phyloP scores from a whole-genome alignment of 2,329 filamentous ascomycete genomes.

The Aureobasidium namibiae region DNA sequence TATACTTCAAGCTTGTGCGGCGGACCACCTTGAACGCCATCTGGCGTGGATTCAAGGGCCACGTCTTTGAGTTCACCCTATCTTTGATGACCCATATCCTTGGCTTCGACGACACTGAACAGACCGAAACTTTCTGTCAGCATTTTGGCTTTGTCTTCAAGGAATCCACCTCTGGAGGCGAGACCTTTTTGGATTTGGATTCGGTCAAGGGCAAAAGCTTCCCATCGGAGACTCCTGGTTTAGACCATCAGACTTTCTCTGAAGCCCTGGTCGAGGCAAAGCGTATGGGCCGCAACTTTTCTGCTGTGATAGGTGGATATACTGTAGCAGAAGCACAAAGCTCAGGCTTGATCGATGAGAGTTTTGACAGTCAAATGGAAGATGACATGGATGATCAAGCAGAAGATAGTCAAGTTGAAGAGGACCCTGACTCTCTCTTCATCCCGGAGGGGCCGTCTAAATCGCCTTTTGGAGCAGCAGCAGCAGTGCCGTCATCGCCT shows the following conservation, averaged over 20 bases:
- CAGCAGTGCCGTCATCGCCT: not conserved
- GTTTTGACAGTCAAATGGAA: conserved; percentile 24
- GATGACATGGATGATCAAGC: conserved; percentile 34
- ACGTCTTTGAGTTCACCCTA: conserved; percentile 50
- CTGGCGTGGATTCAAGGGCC: conserved; percentile 40
- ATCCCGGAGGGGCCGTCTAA: conserved; percentile 25
- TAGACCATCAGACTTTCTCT: conserved; percentile 46
- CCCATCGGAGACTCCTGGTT: conserved; percentile 21
- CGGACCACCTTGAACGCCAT: conserved; percentile 48
- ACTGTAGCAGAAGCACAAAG: conserved; percentile 43
- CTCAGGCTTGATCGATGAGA: conserved; percentile 42
- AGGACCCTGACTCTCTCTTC: conserved; percentile 32
- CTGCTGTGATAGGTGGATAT: conserved; percentile 50
- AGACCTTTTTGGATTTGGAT: conserved; percentile 44
- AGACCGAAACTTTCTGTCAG: conserved; percentile 47
- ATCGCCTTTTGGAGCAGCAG: not conserved
- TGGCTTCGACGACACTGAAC: conserved; percentile 47
- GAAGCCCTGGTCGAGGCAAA: conserved; percentile 50
- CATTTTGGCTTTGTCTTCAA: conserved; percentile 45
- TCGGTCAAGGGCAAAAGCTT: conserved; percentile 33
- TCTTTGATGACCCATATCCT: conserved; percentile 44
- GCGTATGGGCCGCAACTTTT: conserved; percentile 45
- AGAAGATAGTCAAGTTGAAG: conserved; percentile 28
- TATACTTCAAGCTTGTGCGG: conserved; percentile 53
- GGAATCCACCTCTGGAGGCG: conserved; percentile 24